Evolutionary conservation across 768 basidiomycete genomes (phyloP), one percentile per base, ranked within the genome.

Genomic region (Lentinula sp.): DNA sequence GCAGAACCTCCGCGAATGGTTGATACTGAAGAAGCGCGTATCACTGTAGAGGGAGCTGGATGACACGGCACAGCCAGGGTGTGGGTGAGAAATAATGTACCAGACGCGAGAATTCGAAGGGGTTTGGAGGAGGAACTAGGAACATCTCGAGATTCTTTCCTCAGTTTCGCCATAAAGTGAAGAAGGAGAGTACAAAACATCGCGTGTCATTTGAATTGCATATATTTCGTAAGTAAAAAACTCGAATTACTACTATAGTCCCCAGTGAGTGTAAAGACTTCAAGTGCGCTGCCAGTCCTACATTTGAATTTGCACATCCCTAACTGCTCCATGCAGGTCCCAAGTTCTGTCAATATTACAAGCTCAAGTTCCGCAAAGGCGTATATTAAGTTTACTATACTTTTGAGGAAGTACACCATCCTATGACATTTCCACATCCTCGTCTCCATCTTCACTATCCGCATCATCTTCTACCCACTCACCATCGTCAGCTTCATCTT

Each of bases 61-160:
- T 88, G 82, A 12, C 77, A 69, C 18, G 84, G 83, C 3, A 93
- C 66, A 42, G 77, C 76, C 53, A 94, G 80, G 0, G 85, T 86
- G 70, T 92, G 86, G 5, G 89, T 90, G 48, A 89, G 72, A 69
- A 93, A 93, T 43, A 94, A 80, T 9, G 91, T 90, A 13, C 91
- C 91, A 12, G 87, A 86, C 2, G 89, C 88, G 43, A 93, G 81
- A 23, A 93, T 84, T 48, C 90, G 86, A 16, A 91, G 77, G 16
- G 83, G 77, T 66, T 70, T 75, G 53, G 70, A 58, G 68, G 43
- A 65, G 63, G 62, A 63, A 63, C 53, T 62, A 63, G 35, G 66
- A 66, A 52, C 46, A 65, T 70, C 67, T 43, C 71, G 75, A 57
- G 67, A 69, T 49, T 80, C 79, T 64, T 78, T 78, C 57, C 81